phyloP scores from a whole-genome alignment of 371 early-diverging fungal genomes.

The Parasitella parasitica region DNA sequence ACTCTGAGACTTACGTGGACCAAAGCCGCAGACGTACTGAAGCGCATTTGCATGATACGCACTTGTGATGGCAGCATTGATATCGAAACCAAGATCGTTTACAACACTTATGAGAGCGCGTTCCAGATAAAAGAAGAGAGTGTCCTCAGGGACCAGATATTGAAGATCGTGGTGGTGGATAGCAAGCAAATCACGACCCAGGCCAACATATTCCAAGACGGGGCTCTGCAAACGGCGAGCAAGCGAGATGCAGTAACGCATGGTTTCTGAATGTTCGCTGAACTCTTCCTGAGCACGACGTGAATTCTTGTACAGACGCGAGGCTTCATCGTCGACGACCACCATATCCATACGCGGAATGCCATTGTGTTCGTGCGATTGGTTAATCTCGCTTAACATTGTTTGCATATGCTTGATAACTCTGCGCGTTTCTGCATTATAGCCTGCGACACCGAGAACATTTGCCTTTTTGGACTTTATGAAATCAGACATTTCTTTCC shows the following conservation, averaged over 20 bases:
- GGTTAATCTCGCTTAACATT: constrained; percentile 57
- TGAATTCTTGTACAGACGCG: constrained; percentile 82
- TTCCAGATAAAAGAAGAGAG: constrained; percentile 66
- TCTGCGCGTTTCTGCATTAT: constrained; percentile 69
- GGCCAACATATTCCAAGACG: constrained; percentile 77
- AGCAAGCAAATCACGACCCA: constrained; percentile 72
- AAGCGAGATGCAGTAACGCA: constrained; percentile 87
- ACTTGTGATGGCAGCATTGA: constrained; percentile 75
- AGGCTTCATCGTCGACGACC: constrained; percentile 85
- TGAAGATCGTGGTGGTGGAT: constrained; percentile 80
- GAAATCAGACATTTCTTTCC: constrained; percentile 59
- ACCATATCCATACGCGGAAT: constrained; percentile 36
- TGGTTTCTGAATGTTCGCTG: constrained; percentile 60
- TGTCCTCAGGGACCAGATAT: constrained; percentile 69
- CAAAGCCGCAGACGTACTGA: constrained; percentile 92
- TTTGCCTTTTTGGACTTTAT: constrained; percentile 68
- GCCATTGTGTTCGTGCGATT: constrained; percentile 23
- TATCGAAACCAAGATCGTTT: constrained; percentile 85
- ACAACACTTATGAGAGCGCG: constrained; percentile 89
- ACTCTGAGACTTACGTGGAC: constrained; percentile 89
- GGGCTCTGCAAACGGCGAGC: constrained; percentile 89
- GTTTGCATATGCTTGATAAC: constrained; percentile 68
- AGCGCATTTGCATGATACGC: constrained; percentile 73
- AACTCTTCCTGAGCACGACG: constrained; percentile 76
- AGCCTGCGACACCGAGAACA: constrained; percentile 84